phyloP scores from a whole-genome alignment of 306 rosid species.

The Dryas alaskensis region DNA sequence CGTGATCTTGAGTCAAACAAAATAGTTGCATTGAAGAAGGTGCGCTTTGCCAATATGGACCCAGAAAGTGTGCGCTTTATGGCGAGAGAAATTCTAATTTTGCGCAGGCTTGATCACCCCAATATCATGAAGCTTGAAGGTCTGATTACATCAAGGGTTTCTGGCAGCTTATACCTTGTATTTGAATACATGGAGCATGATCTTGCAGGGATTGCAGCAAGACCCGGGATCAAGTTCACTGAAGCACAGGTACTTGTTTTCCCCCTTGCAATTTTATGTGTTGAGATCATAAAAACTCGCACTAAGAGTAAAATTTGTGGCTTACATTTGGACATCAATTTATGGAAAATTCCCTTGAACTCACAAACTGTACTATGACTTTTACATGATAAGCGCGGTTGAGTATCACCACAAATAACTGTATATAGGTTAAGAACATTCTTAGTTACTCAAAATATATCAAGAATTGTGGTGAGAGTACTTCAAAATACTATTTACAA shows the following conservation, averaged over 20 bases:
- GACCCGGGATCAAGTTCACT: conserved; percentile 57
- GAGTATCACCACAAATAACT: neutral
- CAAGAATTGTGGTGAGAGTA: neutral
- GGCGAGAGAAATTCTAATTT: conserved; percentile 72
- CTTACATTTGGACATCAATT: neutral
- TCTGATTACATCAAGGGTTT: conserved; percentile 71
- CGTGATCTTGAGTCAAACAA: conserved; percentile 75
- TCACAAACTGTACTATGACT: neutral
- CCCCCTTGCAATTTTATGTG: neutral
- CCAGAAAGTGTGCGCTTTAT: conserved; percentile 88
- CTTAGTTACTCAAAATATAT: neutral
- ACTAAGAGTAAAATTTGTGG: neutral
- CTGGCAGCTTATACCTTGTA: conserved; percentile 79
- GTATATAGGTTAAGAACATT: neutral
- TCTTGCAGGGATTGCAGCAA: conserved; percentile 68
- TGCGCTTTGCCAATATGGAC: conserved; percentile 76
- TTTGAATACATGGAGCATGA: conserved; percentile 95
- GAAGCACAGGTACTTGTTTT: conserved; percentile 59
- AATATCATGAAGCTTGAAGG: conserved; percentile 93
- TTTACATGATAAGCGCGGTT: neutral
- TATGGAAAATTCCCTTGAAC: neutral
- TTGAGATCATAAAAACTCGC: neutral
- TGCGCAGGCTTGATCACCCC: conserved; percentile 83
- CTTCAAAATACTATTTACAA: neutral
- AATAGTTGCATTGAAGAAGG: conserved; percentile 81